Conservation (phyloP, 805 yeast genomes). For the Ogataea sp. region DNA sequence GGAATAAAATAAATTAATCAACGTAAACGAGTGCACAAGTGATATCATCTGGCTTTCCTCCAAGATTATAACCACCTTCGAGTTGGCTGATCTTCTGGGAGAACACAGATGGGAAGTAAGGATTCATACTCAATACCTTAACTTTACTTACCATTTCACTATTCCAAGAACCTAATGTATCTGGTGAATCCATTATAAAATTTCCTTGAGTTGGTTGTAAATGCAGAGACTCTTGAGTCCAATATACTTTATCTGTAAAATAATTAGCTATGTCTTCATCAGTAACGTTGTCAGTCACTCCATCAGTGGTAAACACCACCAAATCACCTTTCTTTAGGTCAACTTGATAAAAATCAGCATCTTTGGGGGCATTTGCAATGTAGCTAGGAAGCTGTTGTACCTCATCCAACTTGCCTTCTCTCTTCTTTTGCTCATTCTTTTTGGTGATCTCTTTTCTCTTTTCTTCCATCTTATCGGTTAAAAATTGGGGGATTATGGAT, state of each 20-base stretch:
- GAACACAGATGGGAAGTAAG: conserved; percentile 74
- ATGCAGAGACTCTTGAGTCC: conserved; percentile 10
- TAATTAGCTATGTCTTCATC: conserved; percentile 64
- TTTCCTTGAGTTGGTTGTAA: neutral
- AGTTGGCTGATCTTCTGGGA: conserved; percentile 65
- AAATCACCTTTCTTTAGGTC: conserved; percentile 66
- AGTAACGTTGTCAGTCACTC: conserved; percentile 79
- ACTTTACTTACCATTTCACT: conserved; percentile 57
- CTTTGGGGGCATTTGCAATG: no score
- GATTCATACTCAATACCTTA: conserved; percentile 60
- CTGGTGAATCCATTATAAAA: neutral
- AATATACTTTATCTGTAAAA: conserved; percentile 43
- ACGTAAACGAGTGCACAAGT: conserved; percentile 74
- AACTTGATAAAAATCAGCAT: conserved; percentile 61
- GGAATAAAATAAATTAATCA: conserved; percentile 9
- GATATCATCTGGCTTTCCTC: conserved; percentile 95
- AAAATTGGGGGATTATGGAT: conserved; percentile 68
- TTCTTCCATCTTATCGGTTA: conserved; percentile 24
- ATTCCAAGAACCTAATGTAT: conserved; percentile 39
- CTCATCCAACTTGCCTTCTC: conserved; percentile 60
- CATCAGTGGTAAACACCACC: conserved; percentile 86
- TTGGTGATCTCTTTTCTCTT: no score
- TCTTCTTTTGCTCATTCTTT: conserved; percentile 36
- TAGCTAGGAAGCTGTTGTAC: no score
- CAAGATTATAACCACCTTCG: conserved; percentile 63